Percentiles rank a stretch among this genome's conserved stretches.
These are phyloP conservation scores for Trametes polyzona DNA, from an alignment of 1,284 basidiomycete species.

Conservation along the genomic window DNA sequence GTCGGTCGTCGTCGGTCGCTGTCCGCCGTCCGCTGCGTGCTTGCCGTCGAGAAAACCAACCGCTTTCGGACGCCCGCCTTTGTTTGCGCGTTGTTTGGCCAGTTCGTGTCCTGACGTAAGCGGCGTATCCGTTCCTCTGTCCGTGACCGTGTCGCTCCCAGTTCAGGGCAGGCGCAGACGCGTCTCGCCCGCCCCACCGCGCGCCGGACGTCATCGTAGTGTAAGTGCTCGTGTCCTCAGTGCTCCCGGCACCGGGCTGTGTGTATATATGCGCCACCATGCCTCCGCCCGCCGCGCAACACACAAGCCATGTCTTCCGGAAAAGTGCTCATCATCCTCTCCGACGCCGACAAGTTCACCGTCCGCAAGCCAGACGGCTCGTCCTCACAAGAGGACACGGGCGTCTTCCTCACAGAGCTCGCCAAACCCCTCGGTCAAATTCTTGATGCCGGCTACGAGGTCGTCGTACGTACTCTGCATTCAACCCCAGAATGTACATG, in stretches of 20 bases:
- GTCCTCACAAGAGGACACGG: slow-evolving; percentile 28
- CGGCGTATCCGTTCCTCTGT: slow-evolving; percentile 1
- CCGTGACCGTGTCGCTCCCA: slow-evolving; percentile 22
- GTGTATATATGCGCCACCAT: neutral
- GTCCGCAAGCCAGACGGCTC: slow-evolving; percentile 30
- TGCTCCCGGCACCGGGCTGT: neutral
- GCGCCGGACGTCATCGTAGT: neutral
- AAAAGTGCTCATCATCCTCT: slow-evolving; percentile 36
- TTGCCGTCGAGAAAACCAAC: slow-evolving; percentile 10
- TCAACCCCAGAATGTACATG: neutral
- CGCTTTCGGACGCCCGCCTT: slow-evolving; percentile 17
- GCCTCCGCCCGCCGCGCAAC: too few species aligned
- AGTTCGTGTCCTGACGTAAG: slow-evolving; percentile 36
- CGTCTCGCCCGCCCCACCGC: slow-evolving; percentile 2
- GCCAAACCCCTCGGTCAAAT: slow-evolving; percentile 31
- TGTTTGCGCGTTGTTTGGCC: slow-evolving; percentile 41
- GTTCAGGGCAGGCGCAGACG: slow-evolving; percentile 21
- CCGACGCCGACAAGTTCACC: slow-evolving; percentile 31
- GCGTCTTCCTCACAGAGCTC: slow-evolving; percentile 34
- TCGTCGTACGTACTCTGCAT: slow-evolving; percentile 21
- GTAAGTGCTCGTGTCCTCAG: neutral
- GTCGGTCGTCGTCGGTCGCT: slow-evolving; percentile 10
- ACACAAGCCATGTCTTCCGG: slow-evolving; percentile 11
- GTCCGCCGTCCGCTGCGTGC: too few species aligned
- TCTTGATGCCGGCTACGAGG: slow-evolving; percentile 32